phyloP scores from a whole-genome alignment of 2,329 filamentous ascomycete species.

The Fusarium sp. region DNA sequence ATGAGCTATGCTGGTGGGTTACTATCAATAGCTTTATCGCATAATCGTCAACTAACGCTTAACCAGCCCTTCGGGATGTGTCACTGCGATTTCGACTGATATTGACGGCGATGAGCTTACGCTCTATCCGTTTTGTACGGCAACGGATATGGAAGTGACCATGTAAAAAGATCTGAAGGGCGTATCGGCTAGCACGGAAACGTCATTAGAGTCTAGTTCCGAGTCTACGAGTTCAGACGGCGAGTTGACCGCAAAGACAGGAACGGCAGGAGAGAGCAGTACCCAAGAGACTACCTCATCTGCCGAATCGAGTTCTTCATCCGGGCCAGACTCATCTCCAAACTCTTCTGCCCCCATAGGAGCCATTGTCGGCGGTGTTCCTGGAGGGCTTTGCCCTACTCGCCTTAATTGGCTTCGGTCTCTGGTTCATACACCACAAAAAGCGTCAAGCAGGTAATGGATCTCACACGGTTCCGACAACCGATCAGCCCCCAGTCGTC shows the following conservation, averaged over 20 bases:
- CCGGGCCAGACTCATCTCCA: neutral
- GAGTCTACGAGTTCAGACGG: neutral
- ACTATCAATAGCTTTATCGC: fast-evolving
- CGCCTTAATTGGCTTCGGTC: neutral
- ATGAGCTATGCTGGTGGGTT: neutral
- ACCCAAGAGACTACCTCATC: neutral
- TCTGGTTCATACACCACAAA: slow-evolving; percentile 1
- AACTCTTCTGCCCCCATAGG: neutral
- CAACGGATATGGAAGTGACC: neutral
- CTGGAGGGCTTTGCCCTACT: neutral
- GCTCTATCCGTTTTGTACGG: neutral
- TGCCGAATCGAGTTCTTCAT: neutral
- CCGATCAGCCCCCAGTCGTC: neutral
- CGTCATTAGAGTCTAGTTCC: neutral
- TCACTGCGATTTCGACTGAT: neutral
- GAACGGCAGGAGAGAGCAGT: neutral
- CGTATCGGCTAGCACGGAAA: neutral
- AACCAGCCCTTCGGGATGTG: neutral
- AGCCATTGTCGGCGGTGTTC: neutral
- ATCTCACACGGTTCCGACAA: neutral
- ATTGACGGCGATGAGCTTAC: neutral
- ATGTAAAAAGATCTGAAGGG: neutral
- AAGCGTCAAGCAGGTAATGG: neutral
- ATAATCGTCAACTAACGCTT: neutral
- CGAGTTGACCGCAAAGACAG: neutral